These are phyloP conservation scores for Phytophthora idaei DNA, from an alignment of 352 stramenopile genomes.

Conservation along the genomic window DNA sequence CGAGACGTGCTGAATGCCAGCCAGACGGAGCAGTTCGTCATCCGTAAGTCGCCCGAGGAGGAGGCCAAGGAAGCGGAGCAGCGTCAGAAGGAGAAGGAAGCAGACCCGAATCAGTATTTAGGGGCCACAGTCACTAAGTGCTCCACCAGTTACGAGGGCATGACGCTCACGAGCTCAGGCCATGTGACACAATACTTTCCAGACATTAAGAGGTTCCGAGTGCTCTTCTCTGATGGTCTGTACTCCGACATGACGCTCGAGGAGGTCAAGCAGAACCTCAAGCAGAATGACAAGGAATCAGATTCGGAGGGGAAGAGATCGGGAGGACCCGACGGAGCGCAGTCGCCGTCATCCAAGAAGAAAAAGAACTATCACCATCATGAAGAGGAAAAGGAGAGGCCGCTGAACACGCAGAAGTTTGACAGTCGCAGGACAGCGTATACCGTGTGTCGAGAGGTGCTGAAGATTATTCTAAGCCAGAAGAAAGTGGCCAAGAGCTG, in stretches of 20 bases:
- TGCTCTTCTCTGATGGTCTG: slow-evolving; percentile 50
- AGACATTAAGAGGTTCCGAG: slow-evolving; percentile 46
- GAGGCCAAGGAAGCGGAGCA: slow-evolving; percentile 7
- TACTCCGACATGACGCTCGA: slow-evolving; percentile 54
- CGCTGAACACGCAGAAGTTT: slow-evolving; percentile 55
- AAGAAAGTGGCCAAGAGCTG: slow-evolving; percentile 48
- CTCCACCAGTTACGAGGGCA: slow-evolving; percentile 55
- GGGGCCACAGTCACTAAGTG: slow-evolving; percentile 45
- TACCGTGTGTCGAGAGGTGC: slow-evolving; percentile 51
- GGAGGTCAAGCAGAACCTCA: slow-evolving; percentile 33
- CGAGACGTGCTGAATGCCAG: slow-evolving; percentile 39
- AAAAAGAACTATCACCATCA: slow-evolving; percentile 31
- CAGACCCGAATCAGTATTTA: slow-evolving; percentile 53
- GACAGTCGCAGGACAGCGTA: slow-evolving; percentile 54
- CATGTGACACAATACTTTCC: slow-evolving; percentile 57
- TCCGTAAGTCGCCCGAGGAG: slow-evolving; percentile 25
- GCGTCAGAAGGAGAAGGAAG: slow-evolving; percentile 4
- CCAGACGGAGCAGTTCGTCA: slow-evolving; percentile 46
- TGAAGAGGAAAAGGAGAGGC: slow-evolving; percentile 24
- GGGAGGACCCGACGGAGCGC: slow-evolving; percentile 9
- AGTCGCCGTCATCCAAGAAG: slow-evolving; percentile 9
- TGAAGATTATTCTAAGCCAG: slow-evolving; percentile 60
- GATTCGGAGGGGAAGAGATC: slow-evolving; percentile 25
- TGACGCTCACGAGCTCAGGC: slow-evolving; percentile 40
- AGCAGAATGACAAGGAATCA: slow-evolving; percentile 8